Base-by-base conservation (phyloP, 2,329 filamentous ascomycete species). In the Colletotrichum brevisporum region DNA sequence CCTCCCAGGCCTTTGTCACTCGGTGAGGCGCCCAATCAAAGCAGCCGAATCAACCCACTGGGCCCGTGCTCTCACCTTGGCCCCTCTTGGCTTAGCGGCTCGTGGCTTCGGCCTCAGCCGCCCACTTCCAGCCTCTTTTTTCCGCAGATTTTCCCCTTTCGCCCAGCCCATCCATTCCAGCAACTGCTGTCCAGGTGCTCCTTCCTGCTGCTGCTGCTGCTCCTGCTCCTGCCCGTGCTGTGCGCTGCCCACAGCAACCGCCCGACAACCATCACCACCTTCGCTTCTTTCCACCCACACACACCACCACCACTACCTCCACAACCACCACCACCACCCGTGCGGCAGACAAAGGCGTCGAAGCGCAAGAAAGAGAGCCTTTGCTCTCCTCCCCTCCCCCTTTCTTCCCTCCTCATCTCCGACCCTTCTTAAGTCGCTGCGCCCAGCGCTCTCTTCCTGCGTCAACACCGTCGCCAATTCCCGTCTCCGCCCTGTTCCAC, bases 201-300 rank as follows among this genome's bases (percentile, higher is more conserved):
- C 12, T 21, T 12, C 47, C n/a, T 13, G 48, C 18, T 51, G 18
- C n/a, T 51, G 58, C 48, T 50, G 36, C 47, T 36, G 48, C 47
- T 53, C 15, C 39, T 45, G 16, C 24, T 54, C 21, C 39, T 58
- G 62, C 36, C 21, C 21, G 43, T 55, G n/a, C 24, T 41, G 45
- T 18, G 31, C 8, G 52, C 50, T 36, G 59, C 21, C 67, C 67
- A 70, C 67, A 70, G 67, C 67, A 70, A 70, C 67, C 52, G 67
- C 63, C 67, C 67, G 16, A 53, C 67, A 67, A 67, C 67, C 67
- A 70, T 63, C 57, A 55, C 57, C 67, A 57, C 36, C 60, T 57
- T 45, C 31, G 31, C 31, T 36, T 36, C 31, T 36, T 36, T 36
- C 31, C 31, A 36, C 31, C 45, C 47, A 36, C 53, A 54, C 60